Conservation (phyloP, 1,139 yeast species). For the Blastobotrys proliferans region DNA sequence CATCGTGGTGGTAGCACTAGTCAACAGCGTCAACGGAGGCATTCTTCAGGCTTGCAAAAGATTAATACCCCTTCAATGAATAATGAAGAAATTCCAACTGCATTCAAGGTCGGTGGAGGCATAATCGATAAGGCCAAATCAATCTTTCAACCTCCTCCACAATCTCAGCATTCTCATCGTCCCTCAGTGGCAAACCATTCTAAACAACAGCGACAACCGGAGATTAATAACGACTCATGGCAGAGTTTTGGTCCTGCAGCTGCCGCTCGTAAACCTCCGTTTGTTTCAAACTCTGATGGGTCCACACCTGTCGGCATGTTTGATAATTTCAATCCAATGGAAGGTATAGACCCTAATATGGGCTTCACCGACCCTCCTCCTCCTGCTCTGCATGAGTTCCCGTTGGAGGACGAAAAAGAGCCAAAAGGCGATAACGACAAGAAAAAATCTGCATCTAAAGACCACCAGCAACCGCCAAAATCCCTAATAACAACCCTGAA, state of each 20-base stretch:
- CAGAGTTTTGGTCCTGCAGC: slow-evolving; percentile 1
- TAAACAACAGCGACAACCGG: background rate
- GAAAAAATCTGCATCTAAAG: background rate
- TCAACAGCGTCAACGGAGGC: no score
- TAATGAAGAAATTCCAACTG: slow-evolving; percentile 6
- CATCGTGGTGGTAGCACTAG: no score
- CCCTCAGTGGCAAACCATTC: background rate
- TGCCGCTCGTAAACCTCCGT: no score
- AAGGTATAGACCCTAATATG: background rate
- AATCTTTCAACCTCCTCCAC: slow-evolving; percentile 13
- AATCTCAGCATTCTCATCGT: slow-evolving; percentile 1
- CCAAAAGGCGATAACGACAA: slow-evolving; percentile 5
- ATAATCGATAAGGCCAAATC: slow-evolving; percentile 10
- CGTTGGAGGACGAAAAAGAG: slow-evolving; percentile 5
- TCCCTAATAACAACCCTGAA: slow-evolving; percentile 1
- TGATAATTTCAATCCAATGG: background rate
- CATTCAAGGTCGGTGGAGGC: slow-evolving; percentile 12
- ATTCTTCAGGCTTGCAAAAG: no score
- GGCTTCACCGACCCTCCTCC: slow-evolving; percentile 10
- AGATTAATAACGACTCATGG: slow-evolving; percentile 2
- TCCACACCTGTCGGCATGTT: slow-evolving; percentile 1
- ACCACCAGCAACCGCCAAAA: slow-evolving; percentile 1
- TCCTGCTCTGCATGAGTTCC: slow-evolving; percentile 8
- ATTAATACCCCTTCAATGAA: slow-evolving; percentile 6
- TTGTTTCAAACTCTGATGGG: background rate